Evolutionary conservation across 2,329 filamentous ascomycete genomes (phyloP).

Genomic region (Sporothrix mexicana): DNA sequence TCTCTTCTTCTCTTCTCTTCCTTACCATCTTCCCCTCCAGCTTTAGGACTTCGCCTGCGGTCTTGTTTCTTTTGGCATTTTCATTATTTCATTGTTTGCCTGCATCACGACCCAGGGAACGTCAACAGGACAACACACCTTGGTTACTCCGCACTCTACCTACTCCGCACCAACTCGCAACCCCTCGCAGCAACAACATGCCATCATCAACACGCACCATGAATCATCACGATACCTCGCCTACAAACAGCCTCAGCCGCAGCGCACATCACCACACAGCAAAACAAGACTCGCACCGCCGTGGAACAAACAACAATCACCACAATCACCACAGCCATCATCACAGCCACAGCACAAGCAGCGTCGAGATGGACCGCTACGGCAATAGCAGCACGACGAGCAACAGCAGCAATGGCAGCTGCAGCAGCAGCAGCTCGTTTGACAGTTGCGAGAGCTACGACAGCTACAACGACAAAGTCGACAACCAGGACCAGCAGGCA

Average conservation of each 20-base stretch:
- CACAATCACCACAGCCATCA: background rate
- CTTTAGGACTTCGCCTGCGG: no score
- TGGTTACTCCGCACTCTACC: slow-evolving; percentile 2
- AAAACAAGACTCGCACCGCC: slow-evolving; percentile 11
- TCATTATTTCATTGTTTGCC: background rate
- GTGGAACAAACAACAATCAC: background rate
- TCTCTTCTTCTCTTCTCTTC: background rate
- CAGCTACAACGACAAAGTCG: background rate
- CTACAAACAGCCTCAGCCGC: background rate
- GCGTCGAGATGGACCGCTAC: slow-evolving; percentile 22
- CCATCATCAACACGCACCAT: slow-evolving; percentile 7
- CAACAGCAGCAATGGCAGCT: slow-evolving; percentile 7
- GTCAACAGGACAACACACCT: background rate
- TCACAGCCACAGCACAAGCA: background rate
- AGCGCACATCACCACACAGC: background rate
- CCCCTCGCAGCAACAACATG: background rate
- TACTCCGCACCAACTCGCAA: background rate
- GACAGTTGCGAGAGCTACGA: background rate
- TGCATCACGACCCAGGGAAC: background rate
- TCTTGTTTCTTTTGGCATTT: background rate
- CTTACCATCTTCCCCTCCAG: no score
- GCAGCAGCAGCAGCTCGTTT: background rate
- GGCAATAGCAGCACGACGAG: slow-evolving; percentile 6
- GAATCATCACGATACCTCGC: background rate
- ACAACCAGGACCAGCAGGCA: slow-evolving; percentile 37